Evolutionary conservation across 805 yeast species (phyloP).

Genomic region (Schizosaccharomyces japonicus): DNA sequence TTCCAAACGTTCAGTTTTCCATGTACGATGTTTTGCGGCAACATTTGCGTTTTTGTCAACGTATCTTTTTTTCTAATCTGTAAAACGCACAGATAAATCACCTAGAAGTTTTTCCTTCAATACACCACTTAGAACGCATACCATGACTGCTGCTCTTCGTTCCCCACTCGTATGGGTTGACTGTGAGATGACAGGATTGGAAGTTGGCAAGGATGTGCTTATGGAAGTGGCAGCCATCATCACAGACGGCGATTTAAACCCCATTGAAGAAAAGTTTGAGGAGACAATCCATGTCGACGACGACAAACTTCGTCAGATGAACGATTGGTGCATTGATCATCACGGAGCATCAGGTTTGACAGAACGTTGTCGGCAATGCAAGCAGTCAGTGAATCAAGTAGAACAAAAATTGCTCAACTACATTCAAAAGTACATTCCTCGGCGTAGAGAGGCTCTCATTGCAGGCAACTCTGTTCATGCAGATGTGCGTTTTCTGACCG

Average conservation of each 20-base stretch:
- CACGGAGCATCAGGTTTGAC: constrained; percentile 35
- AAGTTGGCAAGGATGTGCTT: constrained; percentile 52
- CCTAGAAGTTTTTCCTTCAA: too few relatives aligned
- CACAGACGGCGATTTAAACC: constrained; percentile 41
- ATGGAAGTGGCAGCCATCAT: constrained; percentile 79
- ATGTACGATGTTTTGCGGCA: too few relatives aligned
- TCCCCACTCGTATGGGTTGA: constrained; percentile 5
- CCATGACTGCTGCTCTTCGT: too few relatives aligned
- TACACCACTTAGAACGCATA: too few relatives aligned
- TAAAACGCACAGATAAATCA: too few relatives aligned
- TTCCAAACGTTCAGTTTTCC: too few relatives aligned
- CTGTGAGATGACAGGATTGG: constrained; percentile 66
- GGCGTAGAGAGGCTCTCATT: constrained; percentile 35
- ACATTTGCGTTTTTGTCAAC: too few relatives aligned
- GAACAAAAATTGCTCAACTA: constrained; percentile 42
- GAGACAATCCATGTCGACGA: constrained; percentile 52
- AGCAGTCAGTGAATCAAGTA: constrained; percentile 33
- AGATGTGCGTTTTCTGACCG: constrained; percentile 64
- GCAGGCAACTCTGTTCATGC: constrained; percentile 87
- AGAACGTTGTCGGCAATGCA: constrained; percentile 34
- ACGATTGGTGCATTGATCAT: constrained; percentile 45
- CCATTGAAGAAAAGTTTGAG: constrained; percentile 25
- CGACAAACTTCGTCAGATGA: constrained; percentile 43
- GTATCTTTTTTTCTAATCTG: too few relatives aligned
- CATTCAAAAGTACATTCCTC: constrained; percentile 29